Conservation (phyloP, 2,329 filamentous ascomycete species). For the Fusarium circinatum region DNA sequence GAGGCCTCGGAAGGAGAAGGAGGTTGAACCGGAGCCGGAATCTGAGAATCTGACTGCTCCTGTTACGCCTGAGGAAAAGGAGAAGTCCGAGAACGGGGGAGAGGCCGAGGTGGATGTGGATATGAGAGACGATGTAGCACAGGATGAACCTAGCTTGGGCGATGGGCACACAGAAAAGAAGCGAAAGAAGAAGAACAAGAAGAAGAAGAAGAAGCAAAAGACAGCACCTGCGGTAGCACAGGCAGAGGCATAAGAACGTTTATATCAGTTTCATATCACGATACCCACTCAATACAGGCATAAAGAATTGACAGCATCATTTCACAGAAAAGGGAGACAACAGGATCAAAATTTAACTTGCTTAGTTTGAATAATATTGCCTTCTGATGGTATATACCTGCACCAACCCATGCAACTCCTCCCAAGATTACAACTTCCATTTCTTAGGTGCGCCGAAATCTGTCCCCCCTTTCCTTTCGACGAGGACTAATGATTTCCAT, state of each 20-base stretch:
- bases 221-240: conserved; percentile 11
- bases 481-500: conserved; percentile 11
- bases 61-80: neutral
- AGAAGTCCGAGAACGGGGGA: neutral
- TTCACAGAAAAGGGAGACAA: neutral
- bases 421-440: conserved; percentile 1
- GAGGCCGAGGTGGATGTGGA: conserved; percentile 35
- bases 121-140: conserved; percentile 31
- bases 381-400: conserved; percentile 20
- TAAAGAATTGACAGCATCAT: neutral
- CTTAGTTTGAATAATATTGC: conserved; percentile 1
- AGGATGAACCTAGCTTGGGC: conserved; percentile 17
- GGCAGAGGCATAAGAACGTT: conserved; percentile 5
- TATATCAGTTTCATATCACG: neutral
- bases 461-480: neutral
- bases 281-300: conserved; percentile 16
- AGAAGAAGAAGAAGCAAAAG: conserved; percentile 46
- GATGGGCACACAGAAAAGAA: conserved; percentile 26
- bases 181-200: conserved; percentile 41
- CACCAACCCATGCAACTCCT: conserved; percentile 31
- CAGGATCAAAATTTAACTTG: neutral
- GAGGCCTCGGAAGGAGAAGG: conserved; percentile 40
- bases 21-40: neutral
- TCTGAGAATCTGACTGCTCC: neutral
- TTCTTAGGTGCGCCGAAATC: conserved; percentile 19